Percentiles rank a stretch among this genome's conserved stretches.
These are phyloP conservation scores for Limtongozyma cylindracea DNA, from an alignment of 805 yeast species.

Conservation along the genomic window DNA sequence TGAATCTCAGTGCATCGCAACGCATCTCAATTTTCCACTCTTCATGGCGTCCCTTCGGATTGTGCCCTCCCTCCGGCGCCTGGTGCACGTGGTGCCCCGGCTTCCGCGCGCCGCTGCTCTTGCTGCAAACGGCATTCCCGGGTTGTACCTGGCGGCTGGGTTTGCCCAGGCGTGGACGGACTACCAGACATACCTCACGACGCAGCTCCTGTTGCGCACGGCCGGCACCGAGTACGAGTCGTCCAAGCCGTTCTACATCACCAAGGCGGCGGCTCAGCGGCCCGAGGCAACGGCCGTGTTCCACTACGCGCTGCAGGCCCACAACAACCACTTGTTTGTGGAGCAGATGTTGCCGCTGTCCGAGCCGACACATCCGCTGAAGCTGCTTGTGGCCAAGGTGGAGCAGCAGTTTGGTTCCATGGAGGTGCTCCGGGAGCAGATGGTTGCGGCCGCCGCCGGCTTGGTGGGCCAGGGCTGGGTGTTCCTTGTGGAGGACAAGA, in stretches of 20 bases:
- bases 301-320: constrained; percentile 77
- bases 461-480: constrained; percentile 54
- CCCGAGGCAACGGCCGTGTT: constrained; percentile 43
- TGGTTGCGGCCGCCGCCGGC: constrained; percentile 23
- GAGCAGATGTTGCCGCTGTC: constrained; percentile 22
- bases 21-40: too few species aligned
- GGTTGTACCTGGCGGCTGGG: constrained; percentile 39
- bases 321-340: constrained; percentile 77
- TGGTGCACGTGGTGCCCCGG: constrained; percentile 37
- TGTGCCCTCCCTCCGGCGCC: not conserved
- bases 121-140: constrained; percentile 25
- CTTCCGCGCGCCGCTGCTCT: constrained; percentile 16
- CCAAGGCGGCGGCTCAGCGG: constrained; percentile 38
- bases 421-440: constrained; percentile 22
- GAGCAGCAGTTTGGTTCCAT: constrained; percentile 11
- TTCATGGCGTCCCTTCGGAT: too few species aligned
- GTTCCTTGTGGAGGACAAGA: constrained; percentile 39
- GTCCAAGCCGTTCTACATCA: constrained; percentile 46
- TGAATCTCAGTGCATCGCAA: too few species aligned
- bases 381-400: constrained; percentile 4
- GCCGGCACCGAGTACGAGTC: constrained; percentile 64
- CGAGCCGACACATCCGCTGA: constrained; percentile 5
- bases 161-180: constrained; percentile 60
- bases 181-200: constrained; percentile 41
- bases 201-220: constrained; percentile 35